Evolutionary conservation across 2,329 filamentous ascomycete genomes (phyloP), one percentile per base, ranked within the genome.

Genomic region (Fusarium setosum): DNA sequence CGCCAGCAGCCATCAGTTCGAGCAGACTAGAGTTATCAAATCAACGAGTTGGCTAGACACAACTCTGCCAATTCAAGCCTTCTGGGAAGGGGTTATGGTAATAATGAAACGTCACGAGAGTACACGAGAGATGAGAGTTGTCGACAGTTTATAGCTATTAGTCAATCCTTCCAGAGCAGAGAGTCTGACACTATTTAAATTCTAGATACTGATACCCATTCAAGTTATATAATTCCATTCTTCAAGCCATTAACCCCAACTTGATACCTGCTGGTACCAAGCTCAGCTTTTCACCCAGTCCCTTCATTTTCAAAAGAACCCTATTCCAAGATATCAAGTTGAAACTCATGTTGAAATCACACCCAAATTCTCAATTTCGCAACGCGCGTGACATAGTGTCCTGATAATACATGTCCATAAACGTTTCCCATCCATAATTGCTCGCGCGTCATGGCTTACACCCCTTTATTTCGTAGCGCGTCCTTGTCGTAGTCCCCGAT

Each of bases 401-500:
- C 57, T 70, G 67, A 70, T 72, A 72, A 65, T 72, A 72, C 69
- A 72, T 71, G 55, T 58, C 53, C 37, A 69, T 59, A 56, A 69
- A 59, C 62, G 56, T 59, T 70, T 68, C 61, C 45, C 37, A 48
- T 66, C 49, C 56, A 53, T n/a, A n/a, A n/a, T 53, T 34, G 26
- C 52, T 65, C 38, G 21, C 62, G 63, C 57, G 41, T 68, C 45
- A 59, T 63, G 59, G 65, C 63, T 59, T 65, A 59, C 52, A 59
- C 51, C 52, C 53, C 59, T 44, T 71, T 65, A 55, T 44, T 55
- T 67, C 69, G 55, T 70, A 53, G 59, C 64, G 61, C 53, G 47
- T 61, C 61, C 41, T 57, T 53, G 51, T 68, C 55, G 48, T 67
- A 52, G 63, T 55, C 66, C 45, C 65, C 56, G 47, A 63, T 58